Evolutionary conservation across 495 filamentous ascomycete species (phyloP), one percentile per base, ranked within the genome.

Genomic region (Penicillium bialowiezense): DNA sequence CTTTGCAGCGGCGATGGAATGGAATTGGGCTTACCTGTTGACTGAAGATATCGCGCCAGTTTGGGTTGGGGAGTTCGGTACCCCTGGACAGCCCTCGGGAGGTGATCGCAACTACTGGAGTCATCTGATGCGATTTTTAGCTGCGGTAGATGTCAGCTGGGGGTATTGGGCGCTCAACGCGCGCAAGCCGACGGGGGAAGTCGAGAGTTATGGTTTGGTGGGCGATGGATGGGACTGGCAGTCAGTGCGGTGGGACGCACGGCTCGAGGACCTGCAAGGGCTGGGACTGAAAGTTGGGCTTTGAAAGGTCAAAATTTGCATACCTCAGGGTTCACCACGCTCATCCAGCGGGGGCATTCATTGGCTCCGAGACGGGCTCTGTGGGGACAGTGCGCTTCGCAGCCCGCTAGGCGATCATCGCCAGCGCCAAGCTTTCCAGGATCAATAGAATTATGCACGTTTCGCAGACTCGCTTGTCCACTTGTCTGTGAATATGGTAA

Each of bases 151-250:
- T 54, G 77, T 74, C 19, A 79, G 81, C 52, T 83, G 81, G 64
- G 80, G 78, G 18, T 84, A 84, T 62, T 85, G 82, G 82, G 80
- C 80, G 23, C 62, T 84, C 51, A 84, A 84, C 63, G 76, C 81
- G 39, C 71, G 75, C 21, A 80, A 82, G 52, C 76, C n/a, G 71
- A 70, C 42, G 64, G 74, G 14, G 74, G 65, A 39, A 68, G 51
- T 19, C 29, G 80, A 83, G 62, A 66, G 70, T 9, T 84, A 84
- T 60, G 71, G 72, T 5, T 63, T 84, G 33, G 63, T 84, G 10
- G 64, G 73, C 31, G 78, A 82, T 57, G 77, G 76, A 51, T 85
- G 79, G 80, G 39, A 76, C 47, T 81, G 77, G 33, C 67, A 74
- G 2, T 65, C 79, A 32, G 62, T 79, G 7, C 46, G 60, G 29